phyloP scores from a whole-genome alignment of 768 basidiomycete genomes.

The Galerina sulciceps region DNA sequence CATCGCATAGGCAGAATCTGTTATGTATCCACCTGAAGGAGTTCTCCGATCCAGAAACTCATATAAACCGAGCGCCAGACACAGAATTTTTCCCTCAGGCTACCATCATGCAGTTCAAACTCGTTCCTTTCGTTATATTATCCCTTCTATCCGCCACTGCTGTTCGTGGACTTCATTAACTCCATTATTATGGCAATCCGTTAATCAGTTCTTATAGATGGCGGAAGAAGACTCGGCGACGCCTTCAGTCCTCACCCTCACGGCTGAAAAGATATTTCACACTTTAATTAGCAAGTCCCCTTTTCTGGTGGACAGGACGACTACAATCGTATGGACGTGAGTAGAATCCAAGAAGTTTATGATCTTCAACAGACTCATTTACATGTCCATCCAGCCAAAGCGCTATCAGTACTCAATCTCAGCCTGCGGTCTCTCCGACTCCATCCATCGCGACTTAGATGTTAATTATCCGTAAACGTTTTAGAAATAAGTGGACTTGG shows the following conservation, averaged over 20 bases:
- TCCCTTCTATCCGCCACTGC: conserved; percentile 1
- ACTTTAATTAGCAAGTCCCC: conserved; percentile 30
- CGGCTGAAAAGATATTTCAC: conserved; percentile 27
- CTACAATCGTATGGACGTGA: conserved; percentile 36
- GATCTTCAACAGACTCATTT: background rate
- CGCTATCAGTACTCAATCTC: conserved; percentile 5
- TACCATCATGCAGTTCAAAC: conserved; percentile 20
- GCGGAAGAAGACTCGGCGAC: conserved; percentile 5
- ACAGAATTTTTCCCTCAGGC: background rate
- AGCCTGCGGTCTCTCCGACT: background rate
- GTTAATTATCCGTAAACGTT: too few relatives aligned
- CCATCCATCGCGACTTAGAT: background rate
- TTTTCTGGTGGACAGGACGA: conserved; percentile 31
- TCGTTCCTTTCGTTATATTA: conserved; percentile 2
- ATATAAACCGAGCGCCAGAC: background rate
- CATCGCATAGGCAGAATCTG: too few relatives aligned
- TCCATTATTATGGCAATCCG: background rate
- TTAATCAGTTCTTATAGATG: background rate
- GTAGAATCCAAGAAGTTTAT: conserved; percentile 6
- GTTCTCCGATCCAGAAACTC: too few relatives aligned
- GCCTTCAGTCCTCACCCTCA: conserved; percentile 10
- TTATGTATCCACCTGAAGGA: too few relatives aligned
- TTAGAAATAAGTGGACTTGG: too few relatives aligned
- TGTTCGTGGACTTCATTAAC: conserved; percentile 4
- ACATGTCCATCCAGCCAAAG: conserved; percentile 2